Evolutionary conservation across 1,284 basidiomycete genomes (phyloP), one percentile per base, ranked within the genome.

Genomic region (Fomitiporia mediterranea): DNA sequence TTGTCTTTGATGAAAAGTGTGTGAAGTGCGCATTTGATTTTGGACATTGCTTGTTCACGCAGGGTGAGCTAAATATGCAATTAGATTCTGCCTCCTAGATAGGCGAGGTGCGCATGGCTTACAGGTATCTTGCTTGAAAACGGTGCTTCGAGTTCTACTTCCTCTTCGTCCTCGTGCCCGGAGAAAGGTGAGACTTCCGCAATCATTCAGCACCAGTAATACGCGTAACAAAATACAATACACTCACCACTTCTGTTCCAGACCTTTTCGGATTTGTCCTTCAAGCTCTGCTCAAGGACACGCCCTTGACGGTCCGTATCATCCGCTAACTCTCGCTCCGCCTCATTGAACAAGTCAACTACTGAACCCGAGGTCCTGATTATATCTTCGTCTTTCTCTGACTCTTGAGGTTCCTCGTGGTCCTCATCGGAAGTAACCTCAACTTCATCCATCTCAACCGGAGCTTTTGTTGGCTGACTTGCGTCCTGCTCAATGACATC

Each of bases 101-200:
- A 17, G 15, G 34, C 11, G 42, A 34, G 5, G 23, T 13, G 2
- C 17, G 19, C 17, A 19, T 13, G 8, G 68, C 75, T 49, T 60
- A 87, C 84, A 0, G 78, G 74, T 13, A 86, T 73, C 68, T 88
- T 89, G 51, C 72, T 72, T 4, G 86, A 88, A 62, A 74, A 80
- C 2, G 74, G 70, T n/a, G 70, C 74, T 37, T 84, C 82, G 9
- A 85, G 70, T 34, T 78, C 72, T 17, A 82, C 64, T 15, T 73
- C 65, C 1, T 77, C 69, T 9, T 77, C 37, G 8, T 52, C 44
- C 42, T 56, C 40, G 21, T n/a, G n/a, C 9, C n/a, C 32, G 1
- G 67, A 65, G 5, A 70, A 68, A 30, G 65, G 69, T 71, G 50
- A 30, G 51, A 15, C 38, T 25, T 53, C 28, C 25, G 4, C 34